These are phyloP conservation scores for Kluyveromyces aestuarii DNA, from an alignment of 805 yeast genomes.

Conservation along the genomic window DNA sequence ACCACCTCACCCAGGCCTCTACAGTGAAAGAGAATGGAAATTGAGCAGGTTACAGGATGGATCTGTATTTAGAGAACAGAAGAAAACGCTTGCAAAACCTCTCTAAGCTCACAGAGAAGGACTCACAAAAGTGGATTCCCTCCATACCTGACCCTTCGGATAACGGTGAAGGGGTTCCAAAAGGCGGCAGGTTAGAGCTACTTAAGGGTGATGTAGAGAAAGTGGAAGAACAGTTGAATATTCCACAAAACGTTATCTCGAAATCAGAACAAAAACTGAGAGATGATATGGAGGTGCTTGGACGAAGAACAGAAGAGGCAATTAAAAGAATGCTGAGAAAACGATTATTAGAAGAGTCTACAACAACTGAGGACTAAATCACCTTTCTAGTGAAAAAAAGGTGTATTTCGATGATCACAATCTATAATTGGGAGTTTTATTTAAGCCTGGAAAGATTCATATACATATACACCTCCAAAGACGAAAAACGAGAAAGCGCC, in stretches of 20 bases:
- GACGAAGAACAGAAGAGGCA: conserved; percentile 35
- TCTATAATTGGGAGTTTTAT: background rate
- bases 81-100: conserved; percentile 2
- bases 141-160: background rate
- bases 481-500: conserved; percentile 83
- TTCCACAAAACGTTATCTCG: background rate
- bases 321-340: conserved; percentile 33
- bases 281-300: conserved; percentile 30
- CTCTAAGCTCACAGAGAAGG: conserved; percentile 11
- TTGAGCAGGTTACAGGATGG: background rate
- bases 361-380: background rate
- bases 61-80: conserved; percentile 4
- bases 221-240: background rate
- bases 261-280: conserved; percentile 32
- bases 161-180: background rate
- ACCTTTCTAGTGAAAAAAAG: background rate
- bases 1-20: too few relatives aligned
- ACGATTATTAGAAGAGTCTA: conserved; percentile 13
- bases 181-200: background rate
- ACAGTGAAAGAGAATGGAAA: too few relatives aligned
- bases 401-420: background rate
- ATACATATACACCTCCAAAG: conserved; percentile 72
- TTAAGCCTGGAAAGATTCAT: conserved; percentile 41
- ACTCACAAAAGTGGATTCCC: conserved; percentile 15
- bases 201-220: background rate